A percentile compares a stretch with the other conserved stretches of the same genome.
phyloP scores from a whole-genome alignment of 441 rosid species.

The Aquilaria agallochum region DNA sequence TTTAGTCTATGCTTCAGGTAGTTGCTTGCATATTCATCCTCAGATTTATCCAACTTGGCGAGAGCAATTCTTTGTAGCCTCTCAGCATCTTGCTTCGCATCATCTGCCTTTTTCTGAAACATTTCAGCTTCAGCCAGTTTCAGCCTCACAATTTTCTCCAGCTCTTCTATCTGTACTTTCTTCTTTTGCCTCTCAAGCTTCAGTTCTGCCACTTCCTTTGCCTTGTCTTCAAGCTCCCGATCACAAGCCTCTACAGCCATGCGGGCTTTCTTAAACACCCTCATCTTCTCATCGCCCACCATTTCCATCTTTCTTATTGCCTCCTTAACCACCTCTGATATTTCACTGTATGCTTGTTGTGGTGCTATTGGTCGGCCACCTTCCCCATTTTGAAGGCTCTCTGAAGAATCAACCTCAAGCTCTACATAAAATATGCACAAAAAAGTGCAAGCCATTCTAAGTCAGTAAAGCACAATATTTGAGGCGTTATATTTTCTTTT shows the following conservation, averaged over 20 bases:
- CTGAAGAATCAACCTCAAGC: conserved; percentile 76
- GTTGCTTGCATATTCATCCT: conserved; percentile 82
- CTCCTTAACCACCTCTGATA: conserved; percentile 87
- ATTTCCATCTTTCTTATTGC: conserved; percentile 87
- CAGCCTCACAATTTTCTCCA: conserved; percentile 82
- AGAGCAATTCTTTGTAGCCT: conserved; percentile 79
- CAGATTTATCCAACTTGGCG: conserved; percentile 75
- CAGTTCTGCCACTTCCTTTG: conserved; percentile 68
- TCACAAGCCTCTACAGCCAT: conserved; percentile 72
- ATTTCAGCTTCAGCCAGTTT: conserved; percentile 93
- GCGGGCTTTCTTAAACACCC: conserved; percentile 82
- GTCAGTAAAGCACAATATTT: not conserved
- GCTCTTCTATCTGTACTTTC: conserved; percentile 78
- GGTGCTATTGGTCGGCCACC: conserved; percentile 76
- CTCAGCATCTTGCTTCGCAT: conserved; percentile 80
- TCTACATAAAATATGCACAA: conserved; percentile 33
- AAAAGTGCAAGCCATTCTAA: not conserved
- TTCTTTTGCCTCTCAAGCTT: conserved; percentile 66
- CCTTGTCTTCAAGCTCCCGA: conserved; percentile 83
- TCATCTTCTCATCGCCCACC: conserved; percentile 83
- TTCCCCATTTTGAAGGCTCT: conserved; percentile 69
- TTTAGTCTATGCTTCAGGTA: conserved; percentile 79
- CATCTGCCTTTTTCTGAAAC: conserved; percentile 90
- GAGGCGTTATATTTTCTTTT: no score
- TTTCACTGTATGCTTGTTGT: conserved; percentile 82